Evolutionary conservation across 805 yeast species (phyloP), one percentile per base, ranked within the genome.

Genomic region (Kazachstania africana): DNA sequence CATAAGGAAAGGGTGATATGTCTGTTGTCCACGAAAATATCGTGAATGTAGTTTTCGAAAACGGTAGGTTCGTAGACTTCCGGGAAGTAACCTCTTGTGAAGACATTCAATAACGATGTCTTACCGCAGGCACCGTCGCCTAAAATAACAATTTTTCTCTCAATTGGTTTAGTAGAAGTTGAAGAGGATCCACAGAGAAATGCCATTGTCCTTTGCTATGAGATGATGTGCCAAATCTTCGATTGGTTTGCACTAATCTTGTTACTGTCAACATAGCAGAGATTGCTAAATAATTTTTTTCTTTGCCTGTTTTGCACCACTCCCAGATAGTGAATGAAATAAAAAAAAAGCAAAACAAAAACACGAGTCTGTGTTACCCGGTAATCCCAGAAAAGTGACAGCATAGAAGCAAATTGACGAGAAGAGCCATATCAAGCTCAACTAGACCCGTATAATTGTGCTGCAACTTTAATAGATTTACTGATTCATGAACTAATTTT

Each of bases 121-220:
- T 88, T 88, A 59, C 98, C 98, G 64, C 96, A 88, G 15, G 97
- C 96, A 72, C 97, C 96, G 60, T 88, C 96, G 31, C 97, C 97
- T 17, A 88, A 65, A 39, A 87, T 87, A 47, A 87, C 97, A 33
- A 87, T 84, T 56, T 87, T 87, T 46, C 95, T 78, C 59, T 83
- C 85, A 40, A 84, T 83, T 64, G 59, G 55, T 32, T 44, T 46
- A 15, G 44, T 51, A 5, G 55, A 39, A n/a, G 47, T 35, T 12
- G 48, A 39, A 12, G 39, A 37, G 8, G 50, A 44, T 20, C 59
- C 59, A 42, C 60, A 55, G 27, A 55, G 34, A 16, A 45, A 34
- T 16, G 36, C 37, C 47, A 43, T 43, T 20, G n/a, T n/a, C n/a
- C n/a, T n/a, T n/a, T n/a, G n/a, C n/a, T n/a, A n/a, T n/a, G n/a